These are phyloP conservation scores for Lachancea dasiensis DNA, from an alignment of 805 yeast species.

Conservation along the genomic window DNA sequence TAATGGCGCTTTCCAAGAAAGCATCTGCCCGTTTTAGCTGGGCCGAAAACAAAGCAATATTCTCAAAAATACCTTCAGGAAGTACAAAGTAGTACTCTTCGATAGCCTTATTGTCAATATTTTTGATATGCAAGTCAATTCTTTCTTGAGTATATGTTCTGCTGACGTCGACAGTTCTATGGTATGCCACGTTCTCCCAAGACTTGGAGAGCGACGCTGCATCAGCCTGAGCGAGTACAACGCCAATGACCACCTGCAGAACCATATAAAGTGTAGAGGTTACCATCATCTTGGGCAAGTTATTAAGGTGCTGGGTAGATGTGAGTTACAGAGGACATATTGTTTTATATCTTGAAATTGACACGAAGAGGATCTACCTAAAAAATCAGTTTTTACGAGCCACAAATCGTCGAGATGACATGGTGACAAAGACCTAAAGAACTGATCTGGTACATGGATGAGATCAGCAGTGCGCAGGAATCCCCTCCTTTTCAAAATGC, in stretches of 20 bases:
- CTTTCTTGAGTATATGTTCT: slow-evolving; percentile 63
- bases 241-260: neutral
- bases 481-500: too few species aligned
- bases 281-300: neutral
- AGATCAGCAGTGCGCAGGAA: too few species aligned
- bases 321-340: too few species aligned
- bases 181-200: slow-evolving; percentile 52
- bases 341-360: too few species aligned
- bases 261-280: neutral
- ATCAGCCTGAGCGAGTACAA: slow-evolving; percentile 1
- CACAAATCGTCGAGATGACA: too few species aligned
- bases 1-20: slow-evolving; percentile 25
- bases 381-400: too few species aligned
- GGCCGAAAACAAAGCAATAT: slow-evolving; percentile 43
- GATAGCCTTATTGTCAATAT: slow-evolving; percentile 50
- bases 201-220: slow-evolving; percentile 11
- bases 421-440: neutral
- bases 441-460: too few species aligned
- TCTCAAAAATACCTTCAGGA: slow-evolving; percentile 41
- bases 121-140: slow-evolving; percentile 48
- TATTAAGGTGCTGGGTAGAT: neutral
- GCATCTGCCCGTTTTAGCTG: slow-evolving; percentile 25
- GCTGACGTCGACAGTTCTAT: slow-evolving; percentile 56
- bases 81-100: slow-evolving; percentile 52
- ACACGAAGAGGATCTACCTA: too few species aligned